A percentile compares a stretch with the other conserved stretches of the same genome.
These are phyloP conservation scores for Blastobotrys peoriensis DNA, from an alignment of 805 yeast genomes.

Conservation along the genomic window DNA sequence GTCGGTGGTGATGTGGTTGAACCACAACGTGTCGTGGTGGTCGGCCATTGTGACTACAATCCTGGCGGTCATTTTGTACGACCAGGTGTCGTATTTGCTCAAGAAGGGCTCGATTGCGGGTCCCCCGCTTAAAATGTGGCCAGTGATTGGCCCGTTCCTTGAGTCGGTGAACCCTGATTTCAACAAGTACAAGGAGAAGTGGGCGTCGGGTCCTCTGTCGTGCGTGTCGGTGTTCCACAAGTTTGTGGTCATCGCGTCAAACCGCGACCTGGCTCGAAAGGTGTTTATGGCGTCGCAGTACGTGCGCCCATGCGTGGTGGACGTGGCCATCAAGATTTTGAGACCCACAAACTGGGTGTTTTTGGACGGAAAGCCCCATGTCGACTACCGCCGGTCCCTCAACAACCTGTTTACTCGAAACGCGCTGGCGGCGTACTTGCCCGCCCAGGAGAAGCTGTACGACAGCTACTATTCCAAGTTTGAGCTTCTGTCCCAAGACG, in stretches of 20 bases:
- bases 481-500: slow-evolving; percentile 48
- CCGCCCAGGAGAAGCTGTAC: slow-evolving; percentile 77
- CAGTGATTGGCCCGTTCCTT: slow-evolving; percentile 92
- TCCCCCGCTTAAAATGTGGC: slow-evolving; percentile 83
- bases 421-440: slow-evolving; percentile 80
- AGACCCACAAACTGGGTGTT: slow-evolving; percentile 98
- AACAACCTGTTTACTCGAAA: slow-evolving; percentile 82
- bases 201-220: slow-evolving; percentile 91
- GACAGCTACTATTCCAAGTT: slow-evolving; percentile 72
- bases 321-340: slow-evolving; percentile 88
- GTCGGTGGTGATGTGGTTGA: slow-evolving; percentile 4
- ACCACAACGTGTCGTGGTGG: slow-evolving; percentile 16
- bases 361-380: slow-evolving; percentile 91
- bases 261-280: slow-evolving; percentile 83
- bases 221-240: slow-evolving; percentile 98
- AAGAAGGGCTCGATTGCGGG: slow-evolving; percentile 90
- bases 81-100: slow-evolving; percentile 59
- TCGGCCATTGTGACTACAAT: slow-evolving; percentile 17
- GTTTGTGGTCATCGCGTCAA: slow-evolving; percentile 89
- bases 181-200: slow-evolving; percentile 85
- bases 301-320: slow-evolving; percentile 97
- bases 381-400: slow-evolving; percentile 84
- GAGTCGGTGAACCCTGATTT: slow-evolving; percentile 94
- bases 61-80: slow-evolving; percentile 25
- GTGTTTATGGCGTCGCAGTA: slow-evolving; percentile 76